phyloP scores from a whole-genome alignment of 257 asterid species.

The Salvia miltiorrhiza region DNA sequence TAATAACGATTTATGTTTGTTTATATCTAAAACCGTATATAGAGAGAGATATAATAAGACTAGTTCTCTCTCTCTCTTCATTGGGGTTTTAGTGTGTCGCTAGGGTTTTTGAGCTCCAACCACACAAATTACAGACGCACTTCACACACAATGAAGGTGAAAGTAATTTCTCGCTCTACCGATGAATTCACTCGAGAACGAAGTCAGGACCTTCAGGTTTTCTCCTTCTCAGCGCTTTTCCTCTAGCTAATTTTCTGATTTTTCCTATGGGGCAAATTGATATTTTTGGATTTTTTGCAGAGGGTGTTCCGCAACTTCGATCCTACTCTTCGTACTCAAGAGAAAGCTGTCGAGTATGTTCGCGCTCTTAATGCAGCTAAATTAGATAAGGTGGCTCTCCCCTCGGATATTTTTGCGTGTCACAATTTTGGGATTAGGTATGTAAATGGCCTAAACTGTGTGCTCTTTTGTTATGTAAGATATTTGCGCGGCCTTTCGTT shows the following conservation, averaged over 20 bases:
- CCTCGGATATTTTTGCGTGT: neutral
- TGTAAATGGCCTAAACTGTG: neutral
- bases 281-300: constrained; percentile 31
- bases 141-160: constrained; percentile 59
- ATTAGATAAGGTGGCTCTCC: constrained; percentile 62
- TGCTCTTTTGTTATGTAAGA: constrained; percentile 25
- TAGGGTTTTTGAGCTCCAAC: constrained; percentile 28
- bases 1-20: no score
- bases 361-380: constrained; percentile 96
- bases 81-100: neutral
- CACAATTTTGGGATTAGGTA: neutral
- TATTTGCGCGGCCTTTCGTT: constrained; percentile 85
- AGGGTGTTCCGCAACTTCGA: constrained; percentile 85
- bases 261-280: neutral
- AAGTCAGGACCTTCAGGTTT: constrained; percentile 95
- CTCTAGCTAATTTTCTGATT: neutral
- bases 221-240: neutral
- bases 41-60: no score
- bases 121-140: neutral
- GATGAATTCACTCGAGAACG: constrained; percentile 95
- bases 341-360: constrained; percentile 82
- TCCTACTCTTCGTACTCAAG: constrained; percentile 80
- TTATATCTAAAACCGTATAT: no score
- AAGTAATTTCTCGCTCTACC: constrained; percentile 74
- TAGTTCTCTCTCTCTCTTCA: neutral